Evolutionary conservation across 2,329 filamentous ascomycete species (phyloP), one percentile per base, ranked within the genome.

Genomic region (Sclerotinia subarctica): DNA sequence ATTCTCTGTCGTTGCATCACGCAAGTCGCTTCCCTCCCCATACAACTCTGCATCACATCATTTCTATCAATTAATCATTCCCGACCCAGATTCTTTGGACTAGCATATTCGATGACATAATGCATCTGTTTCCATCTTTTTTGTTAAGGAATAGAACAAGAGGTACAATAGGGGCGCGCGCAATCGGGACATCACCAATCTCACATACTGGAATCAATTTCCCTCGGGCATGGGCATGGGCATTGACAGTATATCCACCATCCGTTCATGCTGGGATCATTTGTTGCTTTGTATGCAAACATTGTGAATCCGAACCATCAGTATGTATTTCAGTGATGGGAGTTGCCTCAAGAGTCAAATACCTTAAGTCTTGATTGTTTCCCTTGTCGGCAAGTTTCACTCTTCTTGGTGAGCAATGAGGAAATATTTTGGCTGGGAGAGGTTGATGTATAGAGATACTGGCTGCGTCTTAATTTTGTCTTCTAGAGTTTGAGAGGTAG

Each of bases 191-290:
- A 74, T 2, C 60, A 5, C 5, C 42, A 24, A n/a, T 64, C 67
- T 52, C 51, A 68, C 8, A n/a, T 32, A 0, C n/a, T 42, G 13
- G 66, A 44, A 51, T 72, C 69, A 15, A 73, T 49, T 64, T 72
- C 64, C 4, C 53, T 59, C 4, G 21, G 3, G 44, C 67, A 70
- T n/a, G n/a, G n/a, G n/a, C n/a, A 29, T 17, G 24, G 4, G 44
- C 69, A 70, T 19, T 26, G 5, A 52, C 70, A 72, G 63, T 69
- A 72, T 11, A 17, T 26, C 72, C 72, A 74, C 70, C 68, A 73
- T 38, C 58, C 64, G 5, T 26, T 51, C 35, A 62, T 35, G 5
- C 17, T n/a, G n/a, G 56, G 53, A 7, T 11, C 19, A 17, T 46
- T 35, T 17, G 56, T 52, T n/a, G 35, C 32, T 52, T n/a, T 53